Base-by-base conservation (phyloP, 225 moss, liverwort and hornwort species). In the Straminergon stramineum region DNA sequence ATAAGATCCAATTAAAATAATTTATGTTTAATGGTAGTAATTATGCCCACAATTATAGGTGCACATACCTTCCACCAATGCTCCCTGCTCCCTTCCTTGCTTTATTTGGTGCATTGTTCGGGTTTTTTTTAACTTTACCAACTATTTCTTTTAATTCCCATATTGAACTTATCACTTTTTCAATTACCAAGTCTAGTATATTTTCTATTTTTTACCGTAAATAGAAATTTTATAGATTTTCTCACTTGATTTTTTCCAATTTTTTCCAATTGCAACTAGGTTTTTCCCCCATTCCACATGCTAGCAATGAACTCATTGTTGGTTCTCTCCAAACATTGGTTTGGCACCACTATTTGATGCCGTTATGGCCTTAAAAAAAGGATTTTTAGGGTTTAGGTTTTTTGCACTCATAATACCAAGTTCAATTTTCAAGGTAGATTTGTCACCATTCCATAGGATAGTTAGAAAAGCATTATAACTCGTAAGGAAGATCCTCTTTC, bases 221-320 rank as follows among this genome's bases (percentile, higher is more conserved):
- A 15, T 43, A 43, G 9, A 27, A 9, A 0, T 17, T 43, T 17
- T 43, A 16, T 45, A 74, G 6, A 17, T 6, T 27, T 41, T 73
- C 27, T 8, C 9, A 27, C 3, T 1, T 0, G 0, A 0, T 41
- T 16, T 43, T 16, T 70, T 9, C 2, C 3, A 0, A 27, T 43
- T 3, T 45, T 43, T 43, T 28, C 17, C 45, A 28, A 74, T 28
- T 74, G 5, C 17, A 73, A 13, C 0, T 0, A 0, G 0, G 0
- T 2, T 0, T 27, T 73, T 27, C 26, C 0, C 0, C 24, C 15
- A 43, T 27, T 73, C 27, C 27, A 73, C 3, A 0, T 0, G 0
- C 24, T 39, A 70, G 8, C 8, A 41, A 15, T 39, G 70, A 24
- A 24, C 5, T 70, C 13, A 23, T 1, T 0, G 0, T 1, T 0